Evolutionary conservation across 768 basidiomycete species (phyloP), one percentile per base, ranked within the genome.

Genomic region (Pulveroboletus sp.): DNA sequence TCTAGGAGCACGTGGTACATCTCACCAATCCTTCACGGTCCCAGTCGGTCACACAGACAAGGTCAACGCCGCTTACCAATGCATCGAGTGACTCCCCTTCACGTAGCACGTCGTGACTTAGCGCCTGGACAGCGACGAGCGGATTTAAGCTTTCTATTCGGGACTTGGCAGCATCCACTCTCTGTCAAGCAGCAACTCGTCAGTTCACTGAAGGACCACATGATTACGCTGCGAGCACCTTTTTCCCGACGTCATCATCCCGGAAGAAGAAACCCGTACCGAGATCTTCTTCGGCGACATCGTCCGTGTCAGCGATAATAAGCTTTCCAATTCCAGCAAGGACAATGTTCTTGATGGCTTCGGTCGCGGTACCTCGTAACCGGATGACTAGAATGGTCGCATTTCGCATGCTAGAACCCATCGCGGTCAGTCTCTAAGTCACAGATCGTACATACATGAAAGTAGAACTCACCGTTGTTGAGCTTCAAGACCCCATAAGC

Each of bases 401-500:
- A 66, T 89, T 93, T 59, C 92, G 81, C 92, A 95, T 96, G 66
- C 93, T 96, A 66, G 45, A 49, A 31, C 30, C 9, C 8, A 20
- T 36, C 26, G 46, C 13, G 10, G 53, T 62, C 44, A 54, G 46
- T 36, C 39, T 53, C 40, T 20, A 37, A 46, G 29, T 54, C 9
- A 30, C n/a, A 27, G 2, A 39, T 29, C 24, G 6, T 22, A 11
- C 14, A 36, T 14, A 39, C 39, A 34, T 14, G 19, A 30, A 38
- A 29, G 5, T 12, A 6, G 31, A 54, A 60, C 73, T 52, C 58
- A 90, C 93, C 87, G 80, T 71, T 96, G 92, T 67, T 99, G 96
- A 30, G 96, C 96, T 67, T 97, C 96, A 35, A 97, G 81, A 38
- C 96, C 96, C 96, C 96, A 99, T 58, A 97, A 72, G 26, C 95